Evolutionary conservation across 441 rosid genomes (phyloP).

Genomic region (Adansonia rubrostipa): DNA sequence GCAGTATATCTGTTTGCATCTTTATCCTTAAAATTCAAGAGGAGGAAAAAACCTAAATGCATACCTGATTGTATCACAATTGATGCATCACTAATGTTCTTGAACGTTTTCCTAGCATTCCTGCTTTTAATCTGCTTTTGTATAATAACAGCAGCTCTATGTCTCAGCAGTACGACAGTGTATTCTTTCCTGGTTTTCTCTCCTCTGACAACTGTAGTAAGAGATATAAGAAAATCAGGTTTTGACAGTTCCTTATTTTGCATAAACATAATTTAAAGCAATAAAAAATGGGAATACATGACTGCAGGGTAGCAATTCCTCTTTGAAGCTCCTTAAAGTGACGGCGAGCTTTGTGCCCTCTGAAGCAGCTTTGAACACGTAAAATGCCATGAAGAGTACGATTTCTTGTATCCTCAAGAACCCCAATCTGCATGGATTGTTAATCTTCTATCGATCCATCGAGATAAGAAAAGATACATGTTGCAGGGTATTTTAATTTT

Average conservation of each 20-base stretch:
- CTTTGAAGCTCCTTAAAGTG: conserved; percentile 61
- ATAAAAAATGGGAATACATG: conserved; percentile 57
- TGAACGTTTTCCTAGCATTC: conserved; percentile 49
- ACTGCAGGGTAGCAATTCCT: conserved; percentile 73
- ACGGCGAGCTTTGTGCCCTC: conserved; percentile 89
- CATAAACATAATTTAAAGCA: conserved; percentile 8
- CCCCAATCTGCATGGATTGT: conserved; percentile 73
- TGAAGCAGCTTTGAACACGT: conserved; percentile 93
- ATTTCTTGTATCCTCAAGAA: conserved; percentile 97
- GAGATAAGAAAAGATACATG: not conserved
- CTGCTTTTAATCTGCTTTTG: conserved; percentile 71
- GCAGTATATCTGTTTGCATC: not conserved
- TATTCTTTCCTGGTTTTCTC: conserved; percentile 75
- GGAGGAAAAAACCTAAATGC: conserved; percentile 7
- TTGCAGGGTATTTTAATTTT: not conserved
- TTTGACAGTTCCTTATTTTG: conserved; percentile 2
- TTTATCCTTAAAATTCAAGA: conserved; percentile 20
- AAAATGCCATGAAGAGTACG: conserved; percentile 93
- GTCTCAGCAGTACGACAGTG: conserved; percentile 57
- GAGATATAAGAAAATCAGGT: conserved; percentile 28
- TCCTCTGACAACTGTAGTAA: conserved; percentile 73
- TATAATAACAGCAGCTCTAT: conserved; percentile 84
- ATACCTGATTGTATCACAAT: conserved; percentile 81
- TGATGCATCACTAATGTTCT: conserved; percentile 60
- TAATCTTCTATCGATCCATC: not conserved